Percentiles rank a stretch among this genome's conserved stretches.
Conservation (phyloP, 495 filamentous ascomycete species). For the Opeltia flavorubescens region DNA sequence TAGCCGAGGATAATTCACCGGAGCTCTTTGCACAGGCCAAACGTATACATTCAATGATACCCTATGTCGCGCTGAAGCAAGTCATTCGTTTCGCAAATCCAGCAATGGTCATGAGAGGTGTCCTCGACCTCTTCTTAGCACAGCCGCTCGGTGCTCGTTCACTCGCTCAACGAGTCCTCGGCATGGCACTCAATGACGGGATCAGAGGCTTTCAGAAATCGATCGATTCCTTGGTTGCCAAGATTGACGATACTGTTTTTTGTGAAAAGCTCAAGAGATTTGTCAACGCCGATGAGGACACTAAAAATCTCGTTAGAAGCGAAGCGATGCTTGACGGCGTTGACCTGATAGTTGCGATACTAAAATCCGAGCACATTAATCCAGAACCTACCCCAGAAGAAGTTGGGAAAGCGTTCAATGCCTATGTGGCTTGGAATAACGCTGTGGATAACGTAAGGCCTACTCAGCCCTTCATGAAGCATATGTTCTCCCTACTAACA, state of each 20-base stretch:
- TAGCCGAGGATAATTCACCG: slow-evolving; percentile 94
- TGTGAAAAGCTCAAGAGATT: slow-evolving; percentile 71
- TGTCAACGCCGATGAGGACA: slow-evolving; percentile 52
- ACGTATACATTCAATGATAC: slow-evolving; percentile 82
- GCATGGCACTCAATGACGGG: slow-evolving; percentile 79
- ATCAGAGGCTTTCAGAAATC: slow-evolving; percentile 71
- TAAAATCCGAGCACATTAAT: slow-evolving; percentile 57
- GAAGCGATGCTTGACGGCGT: slow-evolving; percentile 57
- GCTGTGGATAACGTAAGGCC: slow-evolving; percentile 67
- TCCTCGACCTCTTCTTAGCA: slow-evolving; percentile 88
- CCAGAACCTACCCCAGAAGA: slow-evolving; percentile 59
- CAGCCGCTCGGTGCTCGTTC: slow-evolving; percentile 86
- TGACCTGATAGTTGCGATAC: slow-evolving; percentile 72
- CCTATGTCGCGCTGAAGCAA: slow-evolving; percentile 87
- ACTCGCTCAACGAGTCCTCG: slow-evolving; percentile 83
- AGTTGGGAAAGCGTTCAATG: slow-evolving; percentile 74
- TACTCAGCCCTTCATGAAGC: slow-evolving; percentile 3
- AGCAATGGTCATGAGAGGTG: slow-evolving; percentile 82
- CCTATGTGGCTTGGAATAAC: slow-evolving; percentile 92
- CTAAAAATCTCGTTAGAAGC: slow-evolving; percentile 57
- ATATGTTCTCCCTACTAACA: slow-evolving; percentile 2
- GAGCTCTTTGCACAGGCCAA: slow-evolving; percentile 91
- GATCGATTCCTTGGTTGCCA: slow-evolving; percentile 59
- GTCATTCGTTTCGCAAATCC: slow-evolving; percentile 93
- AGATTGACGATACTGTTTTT: slow-evolving; percentile 68